Evolutionary conservation across 306 rosid species (phyloP).

Genomic region (Rosa persica): DNA sequence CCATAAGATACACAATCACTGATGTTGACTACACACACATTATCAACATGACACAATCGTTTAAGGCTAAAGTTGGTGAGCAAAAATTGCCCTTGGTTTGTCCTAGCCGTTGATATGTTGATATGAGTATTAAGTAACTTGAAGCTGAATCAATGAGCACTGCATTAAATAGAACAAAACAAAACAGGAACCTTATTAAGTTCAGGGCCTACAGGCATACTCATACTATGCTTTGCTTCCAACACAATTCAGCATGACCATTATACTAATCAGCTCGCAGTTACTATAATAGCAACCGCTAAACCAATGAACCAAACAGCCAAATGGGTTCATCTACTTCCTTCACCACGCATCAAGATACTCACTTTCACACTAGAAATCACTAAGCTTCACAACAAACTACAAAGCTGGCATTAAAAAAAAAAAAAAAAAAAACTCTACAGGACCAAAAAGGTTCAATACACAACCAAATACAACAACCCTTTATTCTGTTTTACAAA

Average conservation of each 20-base stretch:
- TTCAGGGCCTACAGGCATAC: constrained; percentile 10
- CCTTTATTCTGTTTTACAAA: not conserved
- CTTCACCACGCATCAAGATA: not conserved
- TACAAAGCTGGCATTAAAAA: not conserved
- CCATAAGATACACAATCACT: not conserved
- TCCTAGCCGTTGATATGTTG: not conserved
- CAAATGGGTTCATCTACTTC: not conserved
- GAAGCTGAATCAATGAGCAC: not conserved
- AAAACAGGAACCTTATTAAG: not conserved
- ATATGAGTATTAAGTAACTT: not conserved
- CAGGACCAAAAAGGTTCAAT: not conserved
- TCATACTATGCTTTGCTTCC: not conserved
- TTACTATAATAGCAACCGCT: not conserved
- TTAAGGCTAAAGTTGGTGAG: not conserved
- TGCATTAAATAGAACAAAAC: not conserved
- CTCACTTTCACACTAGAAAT: not conserved
- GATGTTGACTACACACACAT: no score
- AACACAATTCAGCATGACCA: not conserved
- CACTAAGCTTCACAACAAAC: not conserved
- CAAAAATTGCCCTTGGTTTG: not conserved
- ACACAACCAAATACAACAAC: not conserved
- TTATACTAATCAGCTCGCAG: not conserved
- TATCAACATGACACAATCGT: not conserved
- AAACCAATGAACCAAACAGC: not conserved
- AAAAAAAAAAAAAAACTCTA: not conserved